phyloP scores from a whole-genome alignment of 495 filamentous ascomycete genomes.

The Penicillium dipodomyicola region DNA sequence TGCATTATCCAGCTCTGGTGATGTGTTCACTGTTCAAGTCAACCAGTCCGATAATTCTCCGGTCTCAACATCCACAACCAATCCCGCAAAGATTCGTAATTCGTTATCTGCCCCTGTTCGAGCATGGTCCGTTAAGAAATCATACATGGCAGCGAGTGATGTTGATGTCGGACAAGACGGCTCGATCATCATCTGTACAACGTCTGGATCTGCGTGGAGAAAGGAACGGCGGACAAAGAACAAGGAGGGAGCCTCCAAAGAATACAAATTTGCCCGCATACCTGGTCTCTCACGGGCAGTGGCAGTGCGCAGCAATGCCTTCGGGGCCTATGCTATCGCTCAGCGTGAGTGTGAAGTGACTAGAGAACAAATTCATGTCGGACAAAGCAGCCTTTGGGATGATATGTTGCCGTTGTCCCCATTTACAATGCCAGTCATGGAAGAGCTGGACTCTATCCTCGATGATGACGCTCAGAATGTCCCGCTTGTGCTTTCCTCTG shows the following conservation, averaged over 20 bases:
- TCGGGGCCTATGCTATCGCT: slow-evolving; percentile 84
- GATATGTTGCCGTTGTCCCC: slow-evolving; percentile 69
- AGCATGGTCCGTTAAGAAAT: slow-evolving; percentile 79
- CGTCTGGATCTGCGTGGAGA: slow-evolving; percentile 88
- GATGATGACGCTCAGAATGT: slow-evolving; percentile 18
- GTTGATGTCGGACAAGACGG: slow-evolving; percentile 89
- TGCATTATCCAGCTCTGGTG: slow-evolving; percentile 76
- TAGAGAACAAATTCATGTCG: slow-evolving; percentile 65
- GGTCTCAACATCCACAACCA: slow-evolving; percentile 73
- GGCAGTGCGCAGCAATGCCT: slow-evolving; percentile 80
- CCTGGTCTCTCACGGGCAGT: slow-evolving; percentile 80
- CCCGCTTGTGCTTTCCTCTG: slow-evolving; percentile 23
- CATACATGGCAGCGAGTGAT: slow-evolving; percentile 80
- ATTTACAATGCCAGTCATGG: slow-evolving; percentile 37
- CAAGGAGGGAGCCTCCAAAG: slow-evolving; percentile 67
- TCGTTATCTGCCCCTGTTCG: slow-evolving; percentile 71
- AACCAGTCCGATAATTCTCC: slow-evolving; percentile 60
- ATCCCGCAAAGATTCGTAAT: slow-evolving; percentile 79
- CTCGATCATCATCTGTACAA: slow-evolving; percentile 89
- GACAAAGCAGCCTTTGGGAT: slow-evolving; percentile 64
- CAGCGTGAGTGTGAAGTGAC: slow-evolving; percentile 84
- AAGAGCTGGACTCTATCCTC: slow-evolving; percentile 20
- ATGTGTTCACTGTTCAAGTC: slow-evolving; percentile 78
- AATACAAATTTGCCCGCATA: slow-evolving; percentile 90
- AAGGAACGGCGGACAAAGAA: slow-evolving; percentile 75